Base-by-base conservation (phyloP, 176 grass and related monocot genomes). In the Panicum miliaceum region DNA sequence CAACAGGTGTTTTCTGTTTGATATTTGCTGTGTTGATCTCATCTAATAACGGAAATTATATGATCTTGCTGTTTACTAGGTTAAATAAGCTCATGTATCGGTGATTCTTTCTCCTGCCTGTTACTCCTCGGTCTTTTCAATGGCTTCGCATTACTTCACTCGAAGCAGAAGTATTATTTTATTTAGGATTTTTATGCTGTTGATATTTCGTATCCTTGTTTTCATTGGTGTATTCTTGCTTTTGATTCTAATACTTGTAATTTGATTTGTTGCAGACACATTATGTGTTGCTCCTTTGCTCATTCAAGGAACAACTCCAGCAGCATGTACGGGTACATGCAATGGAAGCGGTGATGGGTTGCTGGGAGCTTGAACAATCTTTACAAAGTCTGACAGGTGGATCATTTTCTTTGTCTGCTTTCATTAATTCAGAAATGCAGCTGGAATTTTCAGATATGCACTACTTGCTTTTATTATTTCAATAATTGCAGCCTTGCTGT, bases 271-370 rank as follows among this genome's bases (percentile, higher is more conserved):
- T 87, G 56, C 78, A 99, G 97, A 93, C 97, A 18, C 97, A 99
- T 69, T 99, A 99, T 48, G 89, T 94, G 13, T 86, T 99, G 81
- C 88, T 99, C 71, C 90, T 99, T 51, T 94, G 93, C 65, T 99
- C 93, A 59, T 99, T 99, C 81, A 99, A 99, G 77, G 97, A 99
- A 60, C 97, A 99, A 80, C 91, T 99, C 26, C 97, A 99, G 68
- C 97, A 99, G 78, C 97, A 99, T 78, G 97, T 99, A 23, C 92
- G 97, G 68, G 97, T 99, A 87, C 97, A 99, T 87, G 97, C 97
- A 86, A 99, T 99, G 97, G 97, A 99, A 86, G 97, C 97, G 18
- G 97, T 99, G 77, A 96, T 99, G 93, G 97, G 91, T 75, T 99
- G 97, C 60, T 99, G 97, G 97, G 97, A 99, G 64, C 93, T 99